Conservation (phyloP, 192 early-diverging fungal species). For the Irineochytrium annulatum region DNA sequence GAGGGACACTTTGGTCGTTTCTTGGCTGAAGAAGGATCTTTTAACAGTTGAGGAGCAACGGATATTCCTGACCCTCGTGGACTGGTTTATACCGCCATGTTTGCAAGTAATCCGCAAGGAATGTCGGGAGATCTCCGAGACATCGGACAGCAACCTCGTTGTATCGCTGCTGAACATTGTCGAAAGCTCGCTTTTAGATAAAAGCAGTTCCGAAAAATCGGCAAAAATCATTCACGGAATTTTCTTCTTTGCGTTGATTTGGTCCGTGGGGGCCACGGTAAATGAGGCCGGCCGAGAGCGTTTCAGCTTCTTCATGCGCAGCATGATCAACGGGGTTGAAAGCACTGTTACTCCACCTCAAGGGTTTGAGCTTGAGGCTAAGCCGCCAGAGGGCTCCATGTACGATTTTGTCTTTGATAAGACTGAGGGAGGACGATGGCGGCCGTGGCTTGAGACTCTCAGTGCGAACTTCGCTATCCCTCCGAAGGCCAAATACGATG, state of each 20-base stretch:
- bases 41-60: constrained; percentile 36
- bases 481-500: constrained; percentile 53
- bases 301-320: constrained; percentile 36
- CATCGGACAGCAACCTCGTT: constrained; percentile 47
- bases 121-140: constrained; percentile 51
- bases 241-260: constrained; percentile 50
- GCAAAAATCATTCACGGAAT: constrained; percentile 39
- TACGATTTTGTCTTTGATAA: constrained; percentile 55
- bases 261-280: constrained; percentile 49
- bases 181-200: constrained; percentile 46
- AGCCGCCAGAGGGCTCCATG: constrained; percentile 43
- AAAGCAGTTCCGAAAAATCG: constrained; percentile 21
- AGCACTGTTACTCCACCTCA: constrained; percentile 21
- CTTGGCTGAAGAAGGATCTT: constrained; percentile 45
- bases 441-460: constrained; percentile 48
- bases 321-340: constrained; percentile 20
- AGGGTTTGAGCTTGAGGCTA: constrained; percentile 34
- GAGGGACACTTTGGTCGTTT: constrained; percentile 51
- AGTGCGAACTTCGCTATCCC: constrained; percentile 41
- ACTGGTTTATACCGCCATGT: constrained; percentile 50
- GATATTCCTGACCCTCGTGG: constrained; percentile 30
- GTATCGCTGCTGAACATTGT: constrained; percentile 50
- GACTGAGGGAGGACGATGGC: constrained; percentile 38
- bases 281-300: constrained; percentile 45
- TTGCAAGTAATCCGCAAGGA: constrained; percentile 44